These are phyloP conservation scores for Deinandra increscens DNA, from an alignment of 129 eudicot genomes.

Conservation along the genomic window DNA sequence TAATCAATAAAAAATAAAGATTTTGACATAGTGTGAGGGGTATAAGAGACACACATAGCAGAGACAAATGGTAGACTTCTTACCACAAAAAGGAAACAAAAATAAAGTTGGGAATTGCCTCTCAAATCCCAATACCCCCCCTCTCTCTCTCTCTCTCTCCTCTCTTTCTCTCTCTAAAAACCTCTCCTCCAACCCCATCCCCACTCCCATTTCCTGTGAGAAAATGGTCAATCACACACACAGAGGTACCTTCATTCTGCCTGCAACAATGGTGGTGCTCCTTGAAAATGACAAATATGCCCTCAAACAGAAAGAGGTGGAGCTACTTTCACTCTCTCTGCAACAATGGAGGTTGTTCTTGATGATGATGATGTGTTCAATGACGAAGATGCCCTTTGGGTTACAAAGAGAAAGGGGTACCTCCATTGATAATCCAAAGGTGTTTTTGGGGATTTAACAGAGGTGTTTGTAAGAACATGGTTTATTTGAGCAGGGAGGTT, in stretches of 20 bases:
- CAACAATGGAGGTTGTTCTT: constrained; percentile 36
- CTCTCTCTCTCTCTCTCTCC: background rate
- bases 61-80: constrained; percentile 35
- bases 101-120: constrained; percentile 35
- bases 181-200: constrained; percentile 3
- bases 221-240: constrained; percentile 16
- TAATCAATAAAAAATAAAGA: background rate
- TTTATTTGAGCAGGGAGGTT: background rate
- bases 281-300: constrained; percentile 3
- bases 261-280: background rate
- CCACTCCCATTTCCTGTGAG: constrained; percentile 26
- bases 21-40: constrained; percentile 22
- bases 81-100: constrained; percentile 35
- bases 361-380: constrained; percentile 23
- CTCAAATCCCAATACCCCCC: constrained; percentile 39
- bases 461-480: background rate
- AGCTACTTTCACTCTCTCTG: background rate
- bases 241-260: background rate
- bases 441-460: constrained; percentile 11
- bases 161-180: constrained; percentile 20
- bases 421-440: constrained; percentile 6
- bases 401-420: background rate
- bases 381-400: constrained; percentile 17
- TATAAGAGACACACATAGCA: constrained; percentile 34
- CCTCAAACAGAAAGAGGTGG: constrained; percentile 1